Conservation (phyloP, 352 stramenopile genomes). For the Globisporangium acanthophoron region DNA sequence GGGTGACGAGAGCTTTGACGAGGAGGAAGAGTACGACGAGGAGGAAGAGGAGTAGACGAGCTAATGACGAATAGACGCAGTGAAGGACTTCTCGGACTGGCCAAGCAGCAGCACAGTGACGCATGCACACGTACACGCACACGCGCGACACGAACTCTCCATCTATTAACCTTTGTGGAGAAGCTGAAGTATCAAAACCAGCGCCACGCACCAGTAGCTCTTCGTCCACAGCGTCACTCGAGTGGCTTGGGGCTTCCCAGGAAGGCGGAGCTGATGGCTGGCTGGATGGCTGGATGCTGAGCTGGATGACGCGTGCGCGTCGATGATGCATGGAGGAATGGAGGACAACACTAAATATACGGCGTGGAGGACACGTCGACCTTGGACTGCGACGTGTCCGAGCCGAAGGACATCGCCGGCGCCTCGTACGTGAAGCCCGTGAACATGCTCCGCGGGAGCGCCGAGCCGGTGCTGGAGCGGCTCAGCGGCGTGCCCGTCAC, state of each 20-base stretch:
- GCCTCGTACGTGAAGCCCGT: conserved; percentile 86
- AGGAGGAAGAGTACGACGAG: conserved; percentile 13
- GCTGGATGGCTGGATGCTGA: not conserved
- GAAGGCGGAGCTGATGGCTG: not conserved
- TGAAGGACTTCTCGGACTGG: not conserved
- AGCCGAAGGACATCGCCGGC: conserved; percentile 76
- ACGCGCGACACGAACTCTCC: too few species aligned
- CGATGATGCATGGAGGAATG: not conserved
- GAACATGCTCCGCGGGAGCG: conserved; percentile 79
- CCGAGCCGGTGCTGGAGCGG: conserved; percentile 50
- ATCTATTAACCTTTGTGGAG: not conserved
- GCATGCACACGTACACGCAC: too few species aligned
- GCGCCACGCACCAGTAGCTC: too few species aligned
- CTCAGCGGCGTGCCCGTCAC: conserved; percentile 77
- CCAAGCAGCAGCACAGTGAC: not conserved
- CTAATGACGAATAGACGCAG: conserved; percentile 1
- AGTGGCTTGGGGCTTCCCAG: not conserved
- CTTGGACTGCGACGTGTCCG: conserved; percentile 85
- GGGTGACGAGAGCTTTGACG: conserved; percentile 17
- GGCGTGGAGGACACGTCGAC: conserved; percentile 76
- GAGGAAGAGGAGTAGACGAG: conserved; percentile 27
- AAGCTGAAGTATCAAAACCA: not conserved
- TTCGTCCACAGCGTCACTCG: not conserved
- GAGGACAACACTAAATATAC: conserved; percentile 66
- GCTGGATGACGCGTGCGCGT: too few species aligned